phyloP scores from a whole-genome alignment of 2,329 filamentous ascomycete genomes.

The Neofusicoccum umdonicola region DNA sequence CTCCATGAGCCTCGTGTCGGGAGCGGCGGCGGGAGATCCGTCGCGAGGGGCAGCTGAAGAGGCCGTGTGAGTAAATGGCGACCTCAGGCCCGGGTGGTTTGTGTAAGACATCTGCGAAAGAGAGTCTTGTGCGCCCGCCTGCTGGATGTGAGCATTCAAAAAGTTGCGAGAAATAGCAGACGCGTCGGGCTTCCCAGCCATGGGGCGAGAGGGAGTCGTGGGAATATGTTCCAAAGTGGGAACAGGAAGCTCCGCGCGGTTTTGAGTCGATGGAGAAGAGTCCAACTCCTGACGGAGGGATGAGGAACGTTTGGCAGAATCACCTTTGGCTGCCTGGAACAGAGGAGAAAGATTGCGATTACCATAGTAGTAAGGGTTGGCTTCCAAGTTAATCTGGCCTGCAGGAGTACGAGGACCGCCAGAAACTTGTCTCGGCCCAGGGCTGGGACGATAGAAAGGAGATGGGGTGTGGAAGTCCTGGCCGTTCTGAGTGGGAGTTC shows the following conservation, averaged over 20 bases:
- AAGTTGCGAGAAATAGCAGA: conserved; percentile 30
- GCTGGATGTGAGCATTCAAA: conserved; percentile 31
- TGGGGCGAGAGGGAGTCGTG: conserved; percentile 18
- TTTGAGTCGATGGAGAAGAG: conserved; percentile 3
- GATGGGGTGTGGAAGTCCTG: conserved; percentile 36
- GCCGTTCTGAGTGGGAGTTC: background rate
- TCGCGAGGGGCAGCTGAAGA: background rate
- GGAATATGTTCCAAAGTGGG: background rate
- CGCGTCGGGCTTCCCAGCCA: conserved; percentile 21
- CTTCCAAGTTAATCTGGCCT: conserved; percentile 21
- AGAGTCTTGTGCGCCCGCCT: conserved; percentile 13
- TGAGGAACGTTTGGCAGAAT: conserved; percentile 43
- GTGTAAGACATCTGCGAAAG: conserved; percentile 18
- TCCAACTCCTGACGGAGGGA: conserved; percentile 43
- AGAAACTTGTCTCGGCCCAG: conserved; percentile 22
- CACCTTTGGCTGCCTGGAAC: conserved; percentile 47
- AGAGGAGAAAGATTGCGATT: conserved; percentile 49
- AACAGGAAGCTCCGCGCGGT: background rate
- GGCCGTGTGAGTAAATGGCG: conserved; percentile 5
- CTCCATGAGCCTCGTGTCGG: conserved; percentile 36
- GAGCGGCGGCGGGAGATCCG: background rate
- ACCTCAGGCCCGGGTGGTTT: conserved; percentile 17
- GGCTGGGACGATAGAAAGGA: conserved; percentile 36
- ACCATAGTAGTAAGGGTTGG: conserved; percentile 42
- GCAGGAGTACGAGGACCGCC: conserved; percentile 35